Conservation (phyloP, 202 grass and related monocot genomes). For the Carex sylvatica region DNA sequence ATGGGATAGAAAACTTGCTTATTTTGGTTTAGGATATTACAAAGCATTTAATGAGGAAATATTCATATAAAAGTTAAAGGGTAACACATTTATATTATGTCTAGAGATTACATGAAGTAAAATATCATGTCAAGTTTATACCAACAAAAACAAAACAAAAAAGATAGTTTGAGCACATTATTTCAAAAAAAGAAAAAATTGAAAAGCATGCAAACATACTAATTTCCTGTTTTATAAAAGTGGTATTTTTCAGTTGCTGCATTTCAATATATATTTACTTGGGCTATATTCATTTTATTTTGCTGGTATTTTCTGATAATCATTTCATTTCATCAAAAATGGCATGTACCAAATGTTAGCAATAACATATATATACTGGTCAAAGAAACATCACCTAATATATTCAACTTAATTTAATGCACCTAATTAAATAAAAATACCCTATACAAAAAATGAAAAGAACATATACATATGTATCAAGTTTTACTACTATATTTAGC, state of each 20-base stretch:
- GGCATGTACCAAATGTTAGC: background rate
- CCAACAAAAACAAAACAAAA: background rate
- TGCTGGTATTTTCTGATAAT: background rate
- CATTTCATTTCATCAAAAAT: background rate
- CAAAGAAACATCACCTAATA: constrained; percentile 1
- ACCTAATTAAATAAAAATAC: background rate
- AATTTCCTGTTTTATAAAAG: background rate
- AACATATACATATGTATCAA: background rate
- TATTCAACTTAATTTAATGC: background rate
- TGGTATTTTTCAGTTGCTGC: background rate
- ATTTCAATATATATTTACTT: background rate
- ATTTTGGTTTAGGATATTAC: background rate
- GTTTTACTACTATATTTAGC: background rate
- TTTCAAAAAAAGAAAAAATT: background rate
- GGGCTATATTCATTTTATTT: background rate
- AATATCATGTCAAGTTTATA: background rate
- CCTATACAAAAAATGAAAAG: background rate
- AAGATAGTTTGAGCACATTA: background rate
- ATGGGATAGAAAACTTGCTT: background rate
- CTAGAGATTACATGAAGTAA: background rate
- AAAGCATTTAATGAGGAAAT: background rate
- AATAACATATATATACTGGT: background rate
- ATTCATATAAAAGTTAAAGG: background rate
- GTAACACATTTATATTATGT: background rate
- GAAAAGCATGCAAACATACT: background rate